phyloP scores from a whole-genome alignment of 768 basidiomycete species.

The Coprinopsis sp. region DNA sequence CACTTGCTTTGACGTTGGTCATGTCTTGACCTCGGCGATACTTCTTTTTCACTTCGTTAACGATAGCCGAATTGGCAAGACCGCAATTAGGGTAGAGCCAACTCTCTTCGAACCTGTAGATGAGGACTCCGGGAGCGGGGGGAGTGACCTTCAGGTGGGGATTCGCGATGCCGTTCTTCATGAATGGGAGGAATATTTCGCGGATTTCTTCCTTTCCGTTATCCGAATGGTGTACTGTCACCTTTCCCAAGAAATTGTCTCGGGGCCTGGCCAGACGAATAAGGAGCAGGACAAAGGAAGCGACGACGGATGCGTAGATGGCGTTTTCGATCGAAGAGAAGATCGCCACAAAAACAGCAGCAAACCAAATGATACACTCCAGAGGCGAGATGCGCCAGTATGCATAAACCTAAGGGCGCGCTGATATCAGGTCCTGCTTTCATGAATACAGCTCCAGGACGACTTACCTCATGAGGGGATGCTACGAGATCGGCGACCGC shows the following conservation, averaged over 20 bases:
- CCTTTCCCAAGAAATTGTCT: slow-evolving; percentile 87
- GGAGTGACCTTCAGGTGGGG: slow-evolving; percentile 66
- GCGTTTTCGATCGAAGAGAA: slow-evolving; percentile 95
- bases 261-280: slow-evolving; percentile 85
- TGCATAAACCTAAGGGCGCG: slow-evolving; percentile 56
- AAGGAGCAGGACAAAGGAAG: slow-evolving; percentile 76
- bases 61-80: slow-evolving; percentile 62
- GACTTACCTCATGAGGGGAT: slow-evolving; percentile 55
- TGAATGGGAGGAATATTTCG: slow-evolving; percentile 82
- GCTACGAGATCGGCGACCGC: slow-evolving; percentile 90
- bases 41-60: slow-evolving; percentile 74
- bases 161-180: slow-evolving; percentile 56
- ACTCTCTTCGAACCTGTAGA: slow-evolving; percentile 91
- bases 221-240: slow-evolving; percentile 44
- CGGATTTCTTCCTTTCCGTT: slow-evolving; percentile 39
- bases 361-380: slow-evolving; percentile 85
- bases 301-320: slow-evolving; percentile 78
- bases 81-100: slow-evolving; percentile 82
- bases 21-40: slow-evolving; percentile 77
- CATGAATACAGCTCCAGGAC: background rate
- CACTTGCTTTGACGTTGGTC: slow-evolving; percentile 53
- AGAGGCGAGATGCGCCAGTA: slow-evolving; percentile 95
- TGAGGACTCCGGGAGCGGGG: slow-evolving; percentile 80
- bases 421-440: background rate
- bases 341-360: slow-evolving; percentile 86